Conservation (phyloP, 257 asterid species). For the Salvia miltiorrhiza region DNA sequence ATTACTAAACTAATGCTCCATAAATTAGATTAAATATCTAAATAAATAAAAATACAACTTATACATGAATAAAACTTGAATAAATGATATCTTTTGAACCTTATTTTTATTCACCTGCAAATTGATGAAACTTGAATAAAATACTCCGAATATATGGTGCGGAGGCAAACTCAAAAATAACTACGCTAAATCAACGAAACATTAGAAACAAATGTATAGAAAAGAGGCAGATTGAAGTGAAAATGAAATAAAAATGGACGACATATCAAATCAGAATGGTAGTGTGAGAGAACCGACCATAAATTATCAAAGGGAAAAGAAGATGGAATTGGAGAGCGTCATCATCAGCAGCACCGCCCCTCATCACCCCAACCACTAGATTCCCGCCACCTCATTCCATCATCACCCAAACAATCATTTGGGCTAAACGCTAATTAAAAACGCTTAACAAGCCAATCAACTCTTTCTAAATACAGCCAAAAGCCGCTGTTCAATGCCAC, state of each 20-base stretch:
- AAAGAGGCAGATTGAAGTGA: no score
- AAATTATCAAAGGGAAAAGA: slow-evolving; percentile 6
- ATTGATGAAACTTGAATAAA: no score
- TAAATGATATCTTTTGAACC: no score
- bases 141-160: no score
- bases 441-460: neutral
- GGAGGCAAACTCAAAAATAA: no score
- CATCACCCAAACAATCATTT: slow-evolving; percentile 26
- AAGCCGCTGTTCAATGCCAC: slow-evolving; percentile 10
- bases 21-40: no score
- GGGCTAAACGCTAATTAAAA: neutral
- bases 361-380: slow-evolving; percentile 26
- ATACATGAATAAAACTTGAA: no score
- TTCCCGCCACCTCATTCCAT: slow-evolving; percentile 30
- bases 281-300: slow-evolving; percentile 40
- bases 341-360: slow-evolving; percentile 31
- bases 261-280: slow-evolving; percentile 24
- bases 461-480: neutral
- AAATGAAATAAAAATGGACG: neutral
- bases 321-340: neutral
- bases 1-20: no score
- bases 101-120: no score
- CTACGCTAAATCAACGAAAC: no score
- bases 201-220: no score
- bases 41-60: no score